Conservation (phyloP, 2,329 filamentous ascomycete genomes). For the Aspergillus felis region DNA sequence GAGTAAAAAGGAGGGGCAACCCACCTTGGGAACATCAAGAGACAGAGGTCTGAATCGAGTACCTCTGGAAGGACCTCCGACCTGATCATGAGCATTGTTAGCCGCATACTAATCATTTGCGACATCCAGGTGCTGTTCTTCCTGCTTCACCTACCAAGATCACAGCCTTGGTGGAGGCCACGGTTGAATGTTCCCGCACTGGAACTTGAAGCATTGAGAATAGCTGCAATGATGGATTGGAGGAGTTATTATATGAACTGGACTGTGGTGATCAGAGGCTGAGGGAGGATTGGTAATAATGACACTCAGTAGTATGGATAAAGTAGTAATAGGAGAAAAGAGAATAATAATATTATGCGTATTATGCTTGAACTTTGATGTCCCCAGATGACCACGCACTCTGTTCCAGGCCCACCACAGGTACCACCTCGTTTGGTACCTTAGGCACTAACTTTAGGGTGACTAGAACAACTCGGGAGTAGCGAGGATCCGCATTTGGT, state of each 20-base stretch:
- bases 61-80: slow-evolving; percentile 90
- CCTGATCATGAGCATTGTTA: slow-evolving; percentile 53
- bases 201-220: slow-evolving; percentile 45
- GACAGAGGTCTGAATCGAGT: slow-evolving; percentile 93
- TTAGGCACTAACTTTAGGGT: not conserved
- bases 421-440: not conserved
- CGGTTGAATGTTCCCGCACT: slow-evolving; percentile 37
- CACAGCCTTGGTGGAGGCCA: slow-evolving; percentile 80
- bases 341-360: not conserved
- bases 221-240: slow-evolving; percentile 9
- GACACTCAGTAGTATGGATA: not conserved
- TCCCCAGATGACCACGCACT: slow-evolving; percentile 1
- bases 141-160: slow-evolving; percentile 69
- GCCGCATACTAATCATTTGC: slow-evolving; percentile 9
- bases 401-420: slow-evolving; percentile 4
- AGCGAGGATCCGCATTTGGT: not conserved
- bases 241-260: not conserved
- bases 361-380: not conserved
- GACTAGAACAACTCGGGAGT: not conserved
- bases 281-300: not conserved
- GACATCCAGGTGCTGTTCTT: not conserved
- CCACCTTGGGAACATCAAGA: slow-evolving; percentile 90
- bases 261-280: not conserved
- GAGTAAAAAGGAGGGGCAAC: slow-evolving; percentile 20
- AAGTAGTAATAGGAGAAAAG: not conserved